Evolutionary conservation across 352 stramenopile species (phyloP), one percentile per base, ranked within the genome.

Genomic region (Phytophthora hibernalis): DNA sequence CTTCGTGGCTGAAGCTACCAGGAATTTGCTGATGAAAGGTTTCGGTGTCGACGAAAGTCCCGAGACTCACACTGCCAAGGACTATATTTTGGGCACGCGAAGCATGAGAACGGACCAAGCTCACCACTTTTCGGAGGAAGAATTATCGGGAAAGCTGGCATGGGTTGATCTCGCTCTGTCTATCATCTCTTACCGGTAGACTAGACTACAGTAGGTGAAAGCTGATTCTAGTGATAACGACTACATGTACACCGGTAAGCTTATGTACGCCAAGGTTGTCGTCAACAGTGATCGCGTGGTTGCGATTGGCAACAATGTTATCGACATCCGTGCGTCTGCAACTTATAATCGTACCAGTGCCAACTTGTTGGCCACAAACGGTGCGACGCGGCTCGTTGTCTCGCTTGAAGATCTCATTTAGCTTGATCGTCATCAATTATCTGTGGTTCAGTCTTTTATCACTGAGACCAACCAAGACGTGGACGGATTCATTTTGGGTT

Each of bases 11-110:
- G 71, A 77, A 45, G 28, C 44, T n/a, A 53, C 51, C 33, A 40
- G 33, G 15, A 12, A 40, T 5, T 16, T 40, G 33, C 28, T 40
- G 33, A 4, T 40, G 15, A 40, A 40, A 1, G 1, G 11, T 40
- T 40, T 40, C 26, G 26, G 26, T 31, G 26, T 7, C 26, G 11
- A n/a, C 12, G 5, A 40, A 60, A 31, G 2, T 7, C 26, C 26
- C 16, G 31, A 43, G 43, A 10, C 61, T 54, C 18, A 64, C 3
- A 61, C 33, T 10, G 43, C 50, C 3, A 63, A 42, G 10, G 65
- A 64, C 9, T 77, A 73, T 49, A 35, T 75, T 3, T 54, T 77
- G 28, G 68, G 72, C 22, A 77, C 72, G 6, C 72, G 76, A 48
- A 77, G 68, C 45, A 44, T 80, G 12, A 67, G 56, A 15, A 56